Evolutionary conservation across 2,329 filamentous ascomycete species (phyloP), one percentile per base, ranked within the genome.

Genomic region (Xylariales sp.): DNA sequence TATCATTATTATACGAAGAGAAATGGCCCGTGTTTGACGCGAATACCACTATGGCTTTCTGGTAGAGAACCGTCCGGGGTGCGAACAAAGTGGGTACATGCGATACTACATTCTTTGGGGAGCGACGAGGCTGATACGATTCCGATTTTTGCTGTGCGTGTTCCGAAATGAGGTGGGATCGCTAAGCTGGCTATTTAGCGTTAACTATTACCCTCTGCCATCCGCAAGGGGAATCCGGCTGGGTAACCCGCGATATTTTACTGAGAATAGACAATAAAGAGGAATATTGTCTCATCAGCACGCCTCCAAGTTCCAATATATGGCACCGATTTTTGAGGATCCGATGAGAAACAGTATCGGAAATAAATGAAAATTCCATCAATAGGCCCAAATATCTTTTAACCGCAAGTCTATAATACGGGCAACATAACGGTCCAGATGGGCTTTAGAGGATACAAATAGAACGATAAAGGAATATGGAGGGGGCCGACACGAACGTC

Each of bases 351-450:
- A 45, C 32, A 30, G 45, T 7, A 49, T 16, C 14, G 36, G 23
- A n/a, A 43, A n/a, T 12, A 41, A 49, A 30, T n/a, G 32, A 23
- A 23, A 3, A 3, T 32, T 18, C 55, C 48, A 60, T 65, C 28
- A 60, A 60, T 60, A 61, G 39, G 30, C 10, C 5, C 5, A 23
- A 34, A 18, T 5, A 28, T 43, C 18, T 28, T 59, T 65, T 65
- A 65, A 10, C 56, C 55, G 48, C 34, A 14, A 45, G 54, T 28
- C 41, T 57, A 50, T 18, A 57, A 58, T 52, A 43, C n/a, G 34
- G 45, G 14, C 23, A 18, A 32, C 18, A 34, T 28, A 49, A 46
- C 18, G 57, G 56, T 62, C 65, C 41, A 65, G 61, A 65, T 62
- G 60, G 18, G 28, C 36, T 28, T 23, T 14, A 2, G 41, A 16